phyloP scores from a whole-genome alignment of 2,329 filamentous ascomycete species.

The Colletotrichum tropicicola region DNA sequence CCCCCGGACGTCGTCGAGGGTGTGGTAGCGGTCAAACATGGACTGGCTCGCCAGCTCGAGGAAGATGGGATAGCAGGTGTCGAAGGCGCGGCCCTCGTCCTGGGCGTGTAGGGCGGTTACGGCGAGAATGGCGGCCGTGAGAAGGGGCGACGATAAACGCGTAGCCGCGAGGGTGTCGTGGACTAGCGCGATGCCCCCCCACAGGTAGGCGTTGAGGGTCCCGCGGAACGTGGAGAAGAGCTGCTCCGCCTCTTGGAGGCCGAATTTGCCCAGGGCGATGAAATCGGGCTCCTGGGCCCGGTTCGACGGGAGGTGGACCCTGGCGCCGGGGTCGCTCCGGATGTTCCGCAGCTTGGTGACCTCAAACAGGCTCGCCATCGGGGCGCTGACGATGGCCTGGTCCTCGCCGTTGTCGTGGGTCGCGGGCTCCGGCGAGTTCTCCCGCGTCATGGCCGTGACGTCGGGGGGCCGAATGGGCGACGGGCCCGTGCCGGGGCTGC shows the following conservation, averaged over 20 bases:
- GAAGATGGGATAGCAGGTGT: slow-evolving; percentile 66
- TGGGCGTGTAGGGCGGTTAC: slow-evolving; percentile 42
- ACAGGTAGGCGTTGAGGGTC: slow-evolving; percentile 43
- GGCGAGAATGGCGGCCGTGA: slow-evolving; percentile 42
- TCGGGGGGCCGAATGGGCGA: slow-evolving; percentile 32
- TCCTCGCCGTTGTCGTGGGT: slow-evolving; percentile 33
- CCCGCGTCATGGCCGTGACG: slow-evolving; percentile 42
- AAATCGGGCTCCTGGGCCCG: slow-evolving; percentile 37
- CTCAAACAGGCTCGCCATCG: slow-evolving; percentile 43
- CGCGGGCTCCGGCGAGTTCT: slow-evolving; percentile 39
- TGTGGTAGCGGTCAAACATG: slow-evolving; percentile 63
- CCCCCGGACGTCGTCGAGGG: slow-evolving; percentile 66
- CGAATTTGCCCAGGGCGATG: slow-evolving; percentile 38
- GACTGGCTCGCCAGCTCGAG: slow-evolving; percentile 64
- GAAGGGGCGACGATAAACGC: slow-evolving; percentile 39
- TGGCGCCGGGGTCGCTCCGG: slow-evolving; percentile 39
- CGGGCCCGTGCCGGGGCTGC: slow-evolving; percentile 30
- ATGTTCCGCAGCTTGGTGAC: slow-evolving; percentile 44
- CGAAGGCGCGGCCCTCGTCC: slow-evolving; percentile 55
- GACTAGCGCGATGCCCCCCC: slow-evolving; percentile 41
- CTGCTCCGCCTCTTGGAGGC: slow-evolving; percentile 37
- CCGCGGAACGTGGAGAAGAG: slow-evolving; percentile 39
- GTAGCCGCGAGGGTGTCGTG: slow-evolving; percentile 39
- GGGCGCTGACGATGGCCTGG: slow-evolving; percentile 40
- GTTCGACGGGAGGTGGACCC: slow-evolving; percentile 22